Conservation (phyloP, 164 flowering plant genomes). For the Stephania yunnanensis region DNA sequence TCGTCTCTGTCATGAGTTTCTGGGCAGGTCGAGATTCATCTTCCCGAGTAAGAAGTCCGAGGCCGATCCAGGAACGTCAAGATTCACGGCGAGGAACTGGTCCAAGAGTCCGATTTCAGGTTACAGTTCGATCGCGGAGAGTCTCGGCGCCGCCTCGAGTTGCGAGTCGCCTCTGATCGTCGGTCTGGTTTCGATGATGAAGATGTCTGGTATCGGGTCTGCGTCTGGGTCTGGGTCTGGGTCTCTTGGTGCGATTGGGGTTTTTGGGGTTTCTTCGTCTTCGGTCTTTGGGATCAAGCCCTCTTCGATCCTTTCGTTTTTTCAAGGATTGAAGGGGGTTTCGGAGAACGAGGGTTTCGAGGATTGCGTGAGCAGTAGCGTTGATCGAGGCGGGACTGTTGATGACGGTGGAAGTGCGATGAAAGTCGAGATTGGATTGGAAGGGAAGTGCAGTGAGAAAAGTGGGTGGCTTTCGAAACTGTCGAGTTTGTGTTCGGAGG, state of each 20-base stretch:
- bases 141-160: constrained; percentile 6
- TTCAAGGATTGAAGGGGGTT: constrained; percentile 56
- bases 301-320: constrained; percentile 44
- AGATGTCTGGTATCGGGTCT: constrained; percentile 23
- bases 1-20: constrained; percentile 45
- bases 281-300: constrained; percentile 29
- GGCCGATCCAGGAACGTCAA: constrained; percentile 2
- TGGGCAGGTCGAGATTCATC: constrained; percentile 29
- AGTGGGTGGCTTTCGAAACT: constrained; percentile 42
- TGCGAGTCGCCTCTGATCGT: constrained; percentile 4
- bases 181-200: constrained; percentile 35
- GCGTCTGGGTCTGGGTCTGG: constrained; percentile 23
- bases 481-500: constrained; percentile 43
- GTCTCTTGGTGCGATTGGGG: constrained; percentile 20
- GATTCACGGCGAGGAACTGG: constrained; percentile 11
- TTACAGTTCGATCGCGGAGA: constrained; percentile 2
- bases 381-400: constrained; percentile 35
- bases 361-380: constrained; percentile 13
- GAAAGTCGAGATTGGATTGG: not conserved
- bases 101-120: constrained; percentile 1
- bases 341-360: constrained; percentile 39
- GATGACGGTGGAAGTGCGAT: not conserved
- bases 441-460: constrained; percentile 13
- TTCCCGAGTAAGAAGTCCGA: constrained; percentile 29
- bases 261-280: constrained; percentile 35